phyloP scores from a whole-genome alignment of 345 rosid species.

The Salix purpurea region DNA sequence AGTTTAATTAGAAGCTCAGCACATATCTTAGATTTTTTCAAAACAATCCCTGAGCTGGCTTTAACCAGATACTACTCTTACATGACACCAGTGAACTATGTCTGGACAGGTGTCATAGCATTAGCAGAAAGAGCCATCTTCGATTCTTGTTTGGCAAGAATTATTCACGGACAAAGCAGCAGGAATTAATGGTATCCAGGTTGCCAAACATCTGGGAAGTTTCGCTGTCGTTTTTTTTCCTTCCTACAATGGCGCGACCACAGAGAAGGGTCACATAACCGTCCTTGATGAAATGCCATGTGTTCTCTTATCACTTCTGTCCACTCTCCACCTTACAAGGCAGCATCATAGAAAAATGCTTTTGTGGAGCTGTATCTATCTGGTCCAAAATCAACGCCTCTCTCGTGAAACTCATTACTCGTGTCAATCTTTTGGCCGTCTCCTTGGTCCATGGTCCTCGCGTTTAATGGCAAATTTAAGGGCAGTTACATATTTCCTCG shows the following conservation, averaged over 20 bases:
- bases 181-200: background rate
- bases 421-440: background rate
- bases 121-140: background rate
- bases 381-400: conserved; percentile 2
- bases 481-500: background rate
- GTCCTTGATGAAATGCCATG: background rate
- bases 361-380: background rate
- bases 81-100: too few relatives aligned
- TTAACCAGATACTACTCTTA: too few relatives aligned
- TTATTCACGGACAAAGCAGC: background rate
- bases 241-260: background rate
- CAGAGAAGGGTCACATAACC: background rate
- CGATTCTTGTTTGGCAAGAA: background rate
- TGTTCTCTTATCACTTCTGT: conserved; percentile 8
- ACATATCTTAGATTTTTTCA: too few relatives aligned
- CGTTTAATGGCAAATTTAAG: background rate
- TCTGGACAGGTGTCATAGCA: too few relatives aligned
- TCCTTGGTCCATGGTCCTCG: background rate
- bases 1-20: too few relatives aligned
- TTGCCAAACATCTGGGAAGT: background rate
- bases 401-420: conserved; percentile 6
- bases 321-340: conserved; percentile 18
- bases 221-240: background rate
- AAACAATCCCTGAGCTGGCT: too few relatives aligned
- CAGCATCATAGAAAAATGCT: background rate